Base-by-base conservation (phyloP, 2,329 filamentous ascomycete species). In the Apiospora saccharicola region DNA sequence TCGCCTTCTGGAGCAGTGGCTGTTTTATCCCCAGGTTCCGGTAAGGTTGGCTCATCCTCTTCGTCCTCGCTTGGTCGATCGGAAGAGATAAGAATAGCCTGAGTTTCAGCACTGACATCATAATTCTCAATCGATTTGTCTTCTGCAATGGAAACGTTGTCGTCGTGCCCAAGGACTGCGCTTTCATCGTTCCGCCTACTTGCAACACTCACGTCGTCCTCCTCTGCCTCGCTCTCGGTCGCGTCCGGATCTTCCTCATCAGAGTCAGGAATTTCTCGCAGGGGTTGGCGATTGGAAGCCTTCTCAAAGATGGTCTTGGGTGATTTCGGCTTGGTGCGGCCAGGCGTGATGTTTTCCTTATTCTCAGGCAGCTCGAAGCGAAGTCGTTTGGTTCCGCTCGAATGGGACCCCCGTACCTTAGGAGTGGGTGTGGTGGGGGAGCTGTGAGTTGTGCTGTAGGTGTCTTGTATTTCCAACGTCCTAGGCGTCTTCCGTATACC, bases 271-370 rank as follows among this genome's bases (percentile, higher is more conserved):
- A 81, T 75, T 57, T 80, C 79, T 22, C 73, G 74, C 34, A 81
- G 71, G 24, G 79, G 76, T 34, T 70, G 70, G 26, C 80, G 76
- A 16, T 72, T 72, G 10, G 77, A 70, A 26, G 72, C 70, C 69
- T 75, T 75, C 22, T 69, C 74, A 16, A 68, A 51, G 3, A 73
- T 71, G 13, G 74, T 73, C 68, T 79, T 81, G n/a, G 79, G 78
- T 6, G 75, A 73, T 57, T 81, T 80, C 7, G 79, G 80, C 53
- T 78, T 77, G 30, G 75, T 79, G 51, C 79, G 77, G 44, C 78
- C 79, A 16, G 80, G 80, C 1, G 80, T 81, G 61, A 80, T 77
- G 67, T 81, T 81, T 72, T 81, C 80, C 70, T 81, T 81, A 46
- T 81, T 74, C 7, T 80, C 79, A 4, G 78, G 78, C 10, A 80